Conservation (phyloP, 768 basidiomycete genomes). For the Calocybe gangraenosa region DNA sequence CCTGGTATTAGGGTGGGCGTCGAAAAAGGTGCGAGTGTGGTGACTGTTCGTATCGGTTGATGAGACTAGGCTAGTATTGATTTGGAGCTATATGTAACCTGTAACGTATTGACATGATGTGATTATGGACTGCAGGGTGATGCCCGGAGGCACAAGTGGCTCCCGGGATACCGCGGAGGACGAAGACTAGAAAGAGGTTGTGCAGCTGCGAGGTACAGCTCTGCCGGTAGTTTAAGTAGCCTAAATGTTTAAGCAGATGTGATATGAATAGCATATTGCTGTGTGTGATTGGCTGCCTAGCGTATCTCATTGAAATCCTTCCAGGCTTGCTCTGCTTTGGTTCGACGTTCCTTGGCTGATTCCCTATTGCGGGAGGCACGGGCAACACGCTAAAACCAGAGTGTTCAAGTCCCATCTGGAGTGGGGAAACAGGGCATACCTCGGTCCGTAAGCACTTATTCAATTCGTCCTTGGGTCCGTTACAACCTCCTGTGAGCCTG, state of each 20-base stretch:
- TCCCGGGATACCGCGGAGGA: not conserved
- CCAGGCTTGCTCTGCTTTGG: slow-evolving; percentile 55
- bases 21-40: slow-evolving; percentile 14
- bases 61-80: not conserved
- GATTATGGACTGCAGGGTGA: not conserved
- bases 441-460: slow-evolving; percentile 70
- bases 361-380: slow-evolving; percentile 60
- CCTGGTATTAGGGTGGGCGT: slow-evolving; percentile 11
- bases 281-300: not conserved
- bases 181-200: too few relatives aligned
- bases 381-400: slow-evolving; percentile 43
- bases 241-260: too few relatives aligned
- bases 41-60: slow-evolving; percentile 15
- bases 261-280: too few relatives aligned
- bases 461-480: slow-evolving; percentile 60
- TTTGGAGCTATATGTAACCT: slow-evolving; percentile 3
- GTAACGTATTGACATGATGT: not conserved
- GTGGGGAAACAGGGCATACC: slow-evolving; percentile 32
- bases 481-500: slow-evolving; percentile 67
- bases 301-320: slow-evolving; percentile 50
- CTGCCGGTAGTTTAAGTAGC: too few relatives aligned
- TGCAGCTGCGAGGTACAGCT: too few relatives aligned
- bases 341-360: slow-evolving; percentile 50
- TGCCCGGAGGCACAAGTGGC: not conserved
- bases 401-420: not conserved